Evolutionary conservation across 768 basidiomycete species (phyloP), one percentile per base, ranked within the genome.

Genomic region (Dioszegia crocea): DNA sequence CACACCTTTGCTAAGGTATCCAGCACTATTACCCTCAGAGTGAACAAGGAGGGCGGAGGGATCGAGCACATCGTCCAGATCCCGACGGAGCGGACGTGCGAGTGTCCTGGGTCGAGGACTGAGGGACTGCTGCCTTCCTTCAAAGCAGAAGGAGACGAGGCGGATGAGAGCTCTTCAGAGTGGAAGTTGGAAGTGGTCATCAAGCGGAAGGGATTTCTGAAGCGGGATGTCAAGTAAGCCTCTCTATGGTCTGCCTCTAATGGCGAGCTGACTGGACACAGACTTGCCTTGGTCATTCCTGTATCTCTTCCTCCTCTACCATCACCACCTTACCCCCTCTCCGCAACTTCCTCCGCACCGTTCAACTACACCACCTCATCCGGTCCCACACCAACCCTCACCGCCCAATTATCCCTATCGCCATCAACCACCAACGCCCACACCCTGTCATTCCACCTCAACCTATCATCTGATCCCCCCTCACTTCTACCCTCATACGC

Each of bases 221-320:
- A 62, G 54, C 38, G 61, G 43, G 57, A 62, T 41, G n/a, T 62
- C 56, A 51, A 54, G 61, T 62, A 24, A 39, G 61, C 41, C 5
- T n/a, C n/a, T 33, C 33, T 33, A 14, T 33, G 33, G 33, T 6
- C 33, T 33, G 33, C 8, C 33, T 33, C 33, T 6, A 6, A 6
- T 33, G 33, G 14, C 33, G n/a, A n/a, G n/a, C 33, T 6, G 6
- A 33, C 33, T 33, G 14, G 14, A 33, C 33, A 33, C 38, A 45
- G 44, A 26, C 39, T 57, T 11, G 40, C 19, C 8, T 19, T 39
- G 24, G 3, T 44, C 17, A 49, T 40, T 45, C 39, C 46, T n/a
- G 46, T 55, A 6, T 8, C 51, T 40, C 23, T 56, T 8, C 19
- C 30, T 23, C 53, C 46, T 33, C 21, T 16, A 16, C 14, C 43